Conservation (phyloP, 345 rosid genomes). For the Hypericum perforatum region DNA sequence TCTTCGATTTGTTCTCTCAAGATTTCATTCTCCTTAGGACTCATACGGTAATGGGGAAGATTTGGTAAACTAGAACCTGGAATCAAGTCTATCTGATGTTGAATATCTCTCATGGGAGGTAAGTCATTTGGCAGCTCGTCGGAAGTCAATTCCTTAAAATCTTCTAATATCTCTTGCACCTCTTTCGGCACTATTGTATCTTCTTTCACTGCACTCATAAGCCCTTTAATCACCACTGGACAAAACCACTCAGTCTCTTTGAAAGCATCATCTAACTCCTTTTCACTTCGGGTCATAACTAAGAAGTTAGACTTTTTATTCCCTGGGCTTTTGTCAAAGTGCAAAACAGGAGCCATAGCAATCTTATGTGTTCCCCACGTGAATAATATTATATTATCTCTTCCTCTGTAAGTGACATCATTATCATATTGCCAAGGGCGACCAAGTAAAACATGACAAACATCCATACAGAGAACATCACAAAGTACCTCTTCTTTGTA, state of each 20-base stretch:
- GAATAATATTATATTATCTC: background rate
- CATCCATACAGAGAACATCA: background rate
- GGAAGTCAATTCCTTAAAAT: background rate
- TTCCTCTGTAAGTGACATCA: too few species aligned
- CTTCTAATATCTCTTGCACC: background rate
- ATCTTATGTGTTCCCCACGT: background rate
- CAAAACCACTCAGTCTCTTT: background rate
- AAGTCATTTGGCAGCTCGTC: background rate
- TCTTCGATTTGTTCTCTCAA: background rate
- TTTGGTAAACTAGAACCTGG: background rate
- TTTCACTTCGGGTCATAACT: background rate
- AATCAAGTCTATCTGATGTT: background rate
- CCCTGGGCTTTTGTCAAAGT: too few species aligned
- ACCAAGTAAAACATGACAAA: too few species aligned
- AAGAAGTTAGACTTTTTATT: background rate
- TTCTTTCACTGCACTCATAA: background rate
- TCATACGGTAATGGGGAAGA: too few species aligned
- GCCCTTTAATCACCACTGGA: background rate
- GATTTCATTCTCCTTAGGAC: too few species aligned
- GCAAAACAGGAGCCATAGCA: background rate
- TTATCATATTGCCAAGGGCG: background rate
- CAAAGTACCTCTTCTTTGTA: conserved; percentile 6
- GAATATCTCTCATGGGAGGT: too few species aligned
- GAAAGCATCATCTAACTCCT: background rate
- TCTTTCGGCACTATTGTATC: background rate